These are phyloP conservation scores for Blechomonas ayalai DNA, from an alignment of 208 protist genomes.

Conservation along the genomic window DNA sequence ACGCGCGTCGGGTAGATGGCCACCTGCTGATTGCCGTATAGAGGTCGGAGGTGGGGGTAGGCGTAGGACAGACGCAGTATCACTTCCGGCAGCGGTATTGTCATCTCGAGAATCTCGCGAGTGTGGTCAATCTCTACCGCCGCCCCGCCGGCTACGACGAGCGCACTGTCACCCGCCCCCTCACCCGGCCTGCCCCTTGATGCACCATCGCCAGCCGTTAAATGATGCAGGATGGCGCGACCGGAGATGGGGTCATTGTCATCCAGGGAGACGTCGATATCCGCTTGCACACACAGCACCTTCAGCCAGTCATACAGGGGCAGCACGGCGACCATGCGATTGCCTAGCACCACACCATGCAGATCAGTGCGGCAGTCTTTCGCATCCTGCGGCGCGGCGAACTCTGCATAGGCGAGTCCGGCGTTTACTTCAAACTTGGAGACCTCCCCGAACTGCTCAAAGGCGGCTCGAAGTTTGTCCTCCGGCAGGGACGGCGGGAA, in stretches of 20 bases:
- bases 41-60: slow-evolving; percentile 60
- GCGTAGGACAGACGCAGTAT: slow-evolving; percentile 44
- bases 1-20: slow-evolving; percentile 72
- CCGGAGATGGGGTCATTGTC: slow-evolving; percentile 70
- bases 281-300: slow-evolving; percentile 46
- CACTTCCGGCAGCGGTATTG: slow-evolving; percentile 39
- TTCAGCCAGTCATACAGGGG: slow-evolving; percentile 77
- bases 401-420: slow-evolving; percentile 76
- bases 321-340: slow-evolving; percentile 47
- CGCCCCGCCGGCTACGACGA: slow-evolving; percentile 32
- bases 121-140: slow-evolving; percentile 49
- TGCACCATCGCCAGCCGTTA: neutral
- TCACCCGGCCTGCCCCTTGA: neutral
- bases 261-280: slow-evolving; percentile 63
- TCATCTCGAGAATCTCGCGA: slow-evolving; percentile 58
- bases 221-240: slow-evolving; percentile 22
- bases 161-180: slow-evolving; percentile 5
- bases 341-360: slow-evolving; percentile 62
- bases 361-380: slow-evolving; percentile 59
- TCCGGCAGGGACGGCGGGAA: slow-evolving; percentile 52
- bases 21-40: slow-evolving; percentile 62
- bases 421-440: slow-evolving; percentile 51
- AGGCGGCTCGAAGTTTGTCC: slow-evolving; percentile 35
- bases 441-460: slow-evolving; percentile 59
- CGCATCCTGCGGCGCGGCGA: slow-evolving; percentile 39